A percentile compares a stretch with the other conserved stretches of the same genome.
These are phyloP conservation scores for Calendula officinalis DNA, from an alignment of 129 eudicot species.

Conservation along the genomic window DNA sequence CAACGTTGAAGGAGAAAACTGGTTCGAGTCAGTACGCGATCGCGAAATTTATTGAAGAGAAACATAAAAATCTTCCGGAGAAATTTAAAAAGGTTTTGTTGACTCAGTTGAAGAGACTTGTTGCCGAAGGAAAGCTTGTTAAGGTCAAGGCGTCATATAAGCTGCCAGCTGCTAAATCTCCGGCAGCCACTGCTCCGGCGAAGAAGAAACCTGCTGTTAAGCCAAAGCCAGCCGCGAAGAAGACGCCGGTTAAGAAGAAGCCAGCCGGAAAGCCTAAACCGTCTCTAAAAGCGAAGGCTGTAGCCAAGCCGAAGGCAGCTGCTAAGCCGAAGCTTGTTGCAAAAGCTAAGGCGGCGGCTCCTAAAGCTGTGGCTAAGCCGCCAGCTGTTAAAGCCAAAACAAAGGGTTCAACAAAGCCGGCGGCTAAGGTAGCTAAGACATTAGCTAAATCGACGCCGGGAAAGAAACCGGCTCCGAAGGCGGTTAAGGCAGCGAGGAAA, in stretches of 20 bases:
- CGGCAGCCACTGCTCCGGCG: constrained; percentile 1
- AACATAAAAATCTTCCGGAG: constrained; percentile 47
- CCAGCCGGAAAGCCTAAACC: background rate
- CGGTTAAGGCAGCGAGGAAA: background rate
- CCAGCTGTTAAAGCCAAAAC: constrained; percentile 12
- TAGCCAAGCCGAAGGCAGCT: constrained; percentile 3
- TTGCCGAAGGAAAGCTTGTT: constrained; percentile 42
- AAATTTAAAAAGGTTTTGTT: constrained; percentile 46
- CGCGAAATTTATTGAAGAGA: constrained; percentile 47
- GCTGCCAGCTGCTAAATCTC: constrained; percentile 33
- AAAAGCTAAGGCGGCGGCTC: constrained; percentile 7
- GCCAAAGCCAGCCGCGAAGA: constrained; percentile 32
- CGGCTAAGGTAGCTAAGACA: constrained; percentile 16
- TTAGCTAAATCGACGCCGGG: constrained; percentile 40
- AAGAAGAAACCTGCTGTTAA: constrained; percentile 28
- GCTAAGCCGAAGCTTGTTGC: constrained; percentile 7
- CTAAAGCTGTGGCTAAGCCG: constrained; percentile 24
- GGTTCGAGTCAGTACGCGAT: constrained; percentile 73
- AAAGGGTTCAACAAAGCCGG: background rate
- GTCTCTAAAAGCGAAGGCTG: constrained; percentile 9
- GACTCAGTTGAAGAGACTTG: constrained; percentile 47
- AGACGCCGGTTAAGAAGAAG: constrained; percentile 16
- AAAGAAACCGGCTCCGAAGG: constrained; percentile 23
- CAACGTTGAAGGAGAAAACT: constrained; percentile 48
- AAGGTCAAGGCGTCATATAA: constrained; percentile 48